Evolutionary conservation across 179 eudicot genomes (phyloP), one percentile per base, ranked within the genome.

Genomic region (Gypsophila paniculata): DNA sequence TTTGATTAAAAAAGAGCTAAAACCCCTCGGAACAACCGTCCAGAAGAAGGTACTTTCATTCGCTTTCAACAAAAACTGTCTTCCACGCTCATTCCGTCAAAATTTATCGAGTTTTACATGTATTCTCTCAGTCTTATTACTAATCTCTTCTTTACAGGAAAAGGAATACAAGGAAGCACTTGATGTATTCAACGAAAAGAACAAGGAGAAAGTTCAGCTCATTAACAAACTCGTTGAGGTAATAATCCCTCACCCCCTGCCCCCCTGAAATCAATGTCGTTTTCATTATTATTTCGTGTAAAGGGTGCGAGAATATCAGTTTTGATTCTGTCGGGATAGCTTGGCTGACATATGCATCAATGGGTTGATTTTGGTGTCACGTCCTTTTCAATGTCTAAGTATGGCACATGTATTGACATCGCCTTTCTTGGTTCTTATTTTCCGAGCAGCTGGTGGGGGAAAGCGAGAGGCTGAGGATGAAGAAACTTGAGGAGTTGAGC

Each of bases 201-300:
- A 91, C 96, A 91, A 89, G 75, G 98, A 93, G 54, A 93, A 93
- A 86, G 96, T 83, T 23, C 96, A 89, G 71, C 89, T 93, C 23
- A 81, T 93, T 8, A 85, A 88, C 76, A 88, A 84, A 86, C 84
- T 93, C 76, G 94, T 91, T 76, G 98, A 91, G 97, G 97, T 93
- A 76, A 82, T 23, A 4, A 23, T 13, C 38, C 38, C 75, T 18
- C 54, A 55, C 21, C 61, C 26, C 63, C 51, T 34, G 54, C 19
- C 57, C 39, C 52, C 4, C 46, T 42, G 11, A 46, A 44, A 2
- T 13, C 14, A 46, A 11, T 46, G 52, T 10, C 14, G 15, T 46
- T 46, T 46, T 46, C 34, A 4, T 29, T 29, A 29, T 42, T 42
- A 46, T 46, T 46, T 13, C 3, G 52, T 46, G 52, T 46, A 0